These are phyloP conservation scores for Samsoniella hepiali DNA, from an alignment of 2,329 filamentous ascomycete species.

Conservation along the genomic window DNA sequence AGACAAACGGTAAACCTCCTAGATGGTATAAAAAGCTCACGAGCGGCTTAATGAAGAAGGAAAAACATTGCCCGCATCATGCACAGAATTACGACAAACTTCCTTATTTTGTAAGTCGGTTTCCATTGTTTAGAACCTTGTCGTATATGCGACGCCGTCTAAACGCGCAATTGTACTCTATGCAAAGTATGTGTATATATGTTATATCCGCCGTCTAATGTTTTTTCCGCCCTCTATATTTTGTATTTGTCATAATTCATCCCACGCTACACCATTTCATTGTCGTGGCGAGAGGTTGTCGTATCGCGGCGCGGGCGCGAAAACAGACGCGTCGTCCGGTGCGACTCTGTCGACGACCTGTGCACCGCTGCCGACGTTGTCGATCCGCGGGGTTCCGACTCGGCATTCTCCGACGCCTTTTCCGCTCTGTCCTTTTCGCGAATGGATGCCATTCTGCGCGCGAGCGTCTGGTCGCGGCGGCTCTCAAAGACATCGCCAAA, in stretches of 20 bases:
- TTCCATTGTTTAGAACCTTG: neutral
- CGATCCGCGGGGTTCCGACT: slow-evolving; percentile 16
- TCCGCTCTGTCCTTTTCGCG: slow-evolving; percentile 35
- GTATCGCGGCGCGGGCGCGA: slow-evolving; percentile 9
- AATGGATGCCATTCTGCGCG: slow-evolving; percentile 37
- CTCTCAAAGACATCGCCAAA: slow-evolving; percentile 46
- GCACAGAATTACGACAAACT: too few relatives aligned
- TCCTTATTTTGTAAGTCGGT: too few relatives aligned
- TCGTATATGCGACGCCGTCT: neutral
- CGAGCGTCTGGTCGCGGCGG: slow-evolving; percentile 36
- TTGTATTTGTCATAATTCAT: neutral
- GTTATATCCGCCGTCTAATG: neutral
- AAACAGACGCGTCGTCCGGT: slow-evolving; percentile 12
- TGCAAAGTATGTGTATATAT: neutral
- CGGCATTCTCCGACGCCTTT: slow-evolving; percentile 15
- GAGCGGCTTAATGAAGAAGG: too few relatives aligned
- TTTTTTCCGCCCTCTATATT: neutral
- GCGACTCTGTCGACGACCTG: slow-evolving; percentile 16
- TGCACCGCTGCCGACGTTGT: slow-evolving; percentile 16
- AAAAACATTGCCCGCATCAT: neutral
- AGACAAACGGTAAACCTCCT: too few relatives aligned
- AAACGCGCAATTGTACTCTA: neutral
- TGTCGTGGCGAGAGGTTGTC: slow-evolving; percentile 6
- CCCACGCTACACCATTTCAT: slow-evolving; percentile 12
- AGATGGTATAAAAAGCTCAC: too few relatives aligned